Conservation (phyloP, 768 basidiomycete genomes). For the Pholiota microspora region DNA sequence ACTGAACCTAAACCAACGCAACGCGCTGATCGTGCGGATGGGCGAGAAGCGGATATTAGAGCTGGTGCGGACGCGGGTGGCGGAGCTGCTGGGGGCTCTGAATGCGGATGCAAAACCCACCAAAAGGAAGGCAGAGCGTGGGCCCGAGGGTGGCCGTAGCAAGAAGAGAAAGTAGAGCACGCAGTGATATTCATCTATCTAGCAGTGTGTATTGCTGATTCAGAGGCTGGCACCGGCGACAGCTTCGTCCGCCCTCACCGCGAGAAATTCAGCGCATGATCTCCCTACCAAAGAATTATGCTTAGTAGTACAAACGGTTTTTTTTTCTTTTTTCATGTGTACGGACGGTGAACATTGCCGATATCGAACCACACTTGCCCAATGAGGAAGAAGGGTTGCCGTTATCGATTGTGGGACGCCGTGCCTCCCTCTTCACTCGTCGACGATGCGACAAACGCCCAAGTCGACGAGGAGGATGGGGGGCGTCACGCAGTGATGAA, state of each 20-base stretch:
- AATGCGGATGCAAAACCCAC: background rate
- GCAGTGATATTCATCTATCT: background rate
- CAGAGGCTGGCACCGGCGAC: background rate
- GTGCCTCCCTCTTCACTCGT: background rate
- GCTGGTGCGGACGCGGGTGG: conserved; percentile 22
- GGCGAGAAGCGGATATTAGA: conserved; percentile 76
- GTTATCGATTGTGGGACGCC: background rate
- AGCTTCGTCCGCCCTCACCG: background rate
- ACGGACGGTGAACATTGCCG: background rate
- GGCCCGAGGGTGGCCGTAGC: conserved; percentile 7
- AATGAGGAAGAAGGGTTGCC: background rate
- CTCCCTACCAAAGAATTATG: too few relatives aligned
- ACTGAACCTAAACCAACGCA: conserved; percentile 45
- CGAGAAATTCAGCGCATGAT: background rate
- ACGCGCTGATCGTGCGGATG: conserved; percentile 71
- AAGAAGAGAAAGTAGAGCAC: conserved; percentile 5
- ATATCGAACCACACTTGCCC: background rate
- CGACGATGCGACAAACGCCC: background rate
- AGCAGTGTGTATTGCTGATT: background rate
- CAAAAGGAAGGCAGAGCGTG: conserved; percentile 8
- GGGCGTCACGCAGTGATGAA: background rate
- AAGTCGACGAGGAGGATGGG: background rate
- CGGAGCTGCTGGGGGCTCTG: conserved; percentile 4
- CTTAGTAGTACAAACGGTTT: background rate
- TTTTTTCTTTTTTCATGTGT: background rate